These are phyloP conservation scores for Erythrophleum ivorense DNA, from an alignment of 331 rosid species.

Conservation along the genomic window DNA sequence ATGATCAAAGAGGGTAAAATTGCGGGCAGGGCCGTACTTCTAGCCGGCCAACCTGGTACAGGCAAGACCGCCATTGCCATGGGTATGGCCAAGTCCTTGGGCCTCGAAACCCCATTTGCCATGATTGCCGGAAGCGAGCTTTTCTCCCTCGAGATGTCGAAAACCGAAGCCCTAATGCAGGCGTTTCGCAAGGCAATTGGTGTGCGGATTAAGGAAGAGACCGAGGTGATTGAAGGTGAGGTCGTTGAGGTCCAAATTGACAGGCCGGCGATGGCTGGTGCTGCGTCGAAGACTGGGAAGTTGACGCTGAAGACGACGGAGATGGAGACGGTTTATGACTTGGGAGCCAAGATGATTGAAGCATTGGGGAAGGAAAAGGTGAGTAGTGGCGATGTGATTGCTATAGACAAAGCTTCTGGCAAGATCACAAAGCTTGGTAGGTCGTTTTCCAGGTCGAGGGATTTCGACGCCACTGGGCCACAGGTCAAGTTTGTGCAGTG, in stretches of 20 bases:
- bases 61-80: slow-evolving; percentile 99
- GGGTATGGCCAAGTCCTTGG: slow-evolving; percentile 99
- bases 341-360: slow-evolving; percentile 97
- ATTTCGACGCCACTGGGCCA: slow-evolving; percentile 94
- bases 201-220: slow-evolving; percentile 93
- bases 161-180: slow-evolving; percentile 76
- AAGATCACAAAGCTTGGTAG: slow-evolving; percentile 94
- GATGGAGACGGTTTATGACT: slow-evolving; percentile 95
- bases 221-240: slow-evolving; percentile 94
- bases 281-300: slow-evolving; percentile 90
- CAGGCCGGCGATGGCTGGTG: slow-evolving; percentile 82
- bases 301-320: slow-evolving; percentile 90
- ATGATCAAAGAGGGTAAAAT: slow-evolving; percentile 93
- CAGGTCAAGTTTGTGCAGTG: slow-evolving; percentile 89
- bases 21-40: slow-evolving; percentile 87
- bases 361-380: slow-evolving; percentile 93
- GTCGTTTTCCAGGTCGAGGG: slow-evolving; percentile 92
- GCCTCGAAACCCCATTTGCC: slow-evolving; percentile 76
- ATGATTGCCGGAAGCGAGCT: slow-evolving; percentile 81
- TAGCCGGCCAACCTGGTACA: slow-evolving; percentile 94
- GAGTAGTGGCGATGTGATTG: slow-evolving; percentile 93
- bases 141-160: slow-evolving; percentile 77
- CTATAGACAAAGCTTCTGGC: slow-evolving; percentile 91
- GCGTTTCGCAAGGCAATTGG: slow-evolving; percentile 76
- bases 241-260: slow-evolving; percentile 94